Percentiles rank a stretch among this genome's conserved stretches.
Evolutionary conservation across 2,329 filamentous ascomycete genomes (phyloP).

Genomic region (Epichloe uncinata): DNA sequence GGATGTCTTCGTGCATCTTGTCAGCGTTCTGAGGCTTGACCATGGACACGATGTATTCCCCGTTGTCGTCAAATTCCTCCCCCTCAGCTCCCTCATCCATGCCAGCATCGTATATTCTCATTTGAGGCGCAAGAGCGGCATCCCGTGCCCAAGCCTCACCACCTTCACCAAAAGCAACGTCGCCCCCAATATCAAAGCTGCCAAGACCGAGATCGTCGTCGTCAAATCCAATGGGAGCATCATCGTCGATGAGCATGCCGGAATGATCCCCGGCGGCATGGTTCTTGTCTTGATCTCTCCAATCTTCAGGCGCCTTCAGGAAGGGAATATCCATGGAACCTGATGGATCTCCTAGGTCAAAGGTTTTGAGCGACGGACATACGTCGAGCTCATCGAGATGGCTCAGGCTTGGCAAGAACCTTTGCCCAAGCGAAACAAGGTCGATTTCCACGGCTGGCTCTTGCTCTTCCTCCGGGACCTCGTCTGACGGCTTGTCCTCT

Average conservation of each 20-base stretch:
- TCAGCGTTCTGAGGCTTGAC: constrained; percentile 51
- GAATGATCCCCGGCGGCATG: constrained; percentile 53
- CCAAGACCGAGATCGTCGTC: constrained; percentile 59
- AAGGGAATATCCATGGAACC: constrained; percentile 84
- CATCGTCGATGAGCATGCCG: constrained; percentile 75
- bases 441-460: constrained; percentile 59
- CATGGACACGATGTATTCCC: constrained; percentile 70
- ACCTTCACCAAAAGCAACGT: constrained; percentile 85
- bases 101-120: constrained; percentile 59
- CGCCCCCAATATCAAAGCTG: constrained; percentile 55
- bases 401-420: constrained; percentile 75
- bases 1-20: constrained; percentile 74
- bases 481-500: constrained; percentile 30
- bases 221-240: constrained; percentile 65
- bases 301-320: constrained; percentile 77
- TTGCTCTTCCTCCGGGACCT: constrained; percentile 32
- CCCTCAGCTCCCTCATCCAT: constrained; percentile 35
- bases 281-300: constrained; percentile 57
- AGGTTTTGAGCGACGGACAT: constrained; percentile 87
- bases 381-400: constrained; percentile 76
- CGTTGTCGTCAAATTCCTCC: constrained; percentile 37
- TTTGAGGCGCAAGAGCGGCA: constrained; percentile 74
- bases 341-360: constrained; percentile 78
- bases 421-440: constrained; percentile 56
- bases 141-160: constrained; percentile 92